These are phyloP conservation scores for Lepidium africanum DNA, from an alignment of 345 rosid genomes.

Conservation along the genomic window DNA sequence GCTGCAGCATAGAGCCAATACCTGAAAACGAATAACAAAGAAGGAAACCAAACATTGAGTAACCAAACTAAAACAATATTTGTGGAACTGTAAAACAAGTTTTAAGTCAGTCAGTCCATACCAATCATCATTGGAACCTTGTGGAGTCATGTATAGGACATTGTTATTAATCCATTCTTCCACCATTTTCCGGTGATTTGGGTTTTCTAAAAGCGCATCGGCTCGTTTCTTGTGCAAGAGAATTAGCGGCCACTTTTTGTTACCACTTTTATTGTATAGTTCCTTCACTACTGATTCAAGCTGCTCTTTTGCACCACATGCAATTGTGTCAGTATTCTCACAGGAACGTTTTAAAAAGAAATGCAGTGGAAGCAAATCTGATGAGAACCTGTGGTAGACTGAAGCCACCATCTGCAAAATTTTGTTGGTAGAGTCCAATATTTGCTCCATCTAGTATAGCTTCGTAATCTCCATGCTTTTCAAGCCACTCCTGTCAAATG, in stretches of 20 bases:
- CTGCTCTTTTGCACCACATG: conserved; percentile 55
- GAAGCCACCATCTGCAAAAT: conserved; percentile 81
- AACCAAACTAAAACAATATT: neutral
- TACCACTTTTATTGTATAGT: conserved; percentile 39
- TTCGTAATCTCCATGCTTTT: conserved; percentile 47
- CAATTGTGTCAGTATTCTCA: neutral
- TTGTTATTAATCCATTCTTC: conserved; percentile 64
- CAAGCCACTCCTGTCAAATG: conserved; percentile 71
- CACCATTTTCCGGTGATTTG: conserved; percentile 42
- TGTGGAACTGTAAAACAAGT: neutral
- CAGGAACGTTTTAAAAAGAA: neutral
- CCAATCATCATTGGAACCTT: conserved; percentile 96
- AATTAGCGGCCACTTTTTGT: conserved; percentile 63
- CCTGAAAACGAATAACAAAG: conserved; percentile 25
- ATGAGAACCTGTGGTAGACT: conserved; percentile 66
- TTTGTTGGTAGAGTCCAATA: conserved; percentile 83
- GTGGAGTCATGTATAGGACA: conserved; percentile 64
- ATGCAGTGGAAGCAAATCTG: too few relatives aligned
- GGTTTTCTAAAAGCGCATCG: conserved; percentile 47
- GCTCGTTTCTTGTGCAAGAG: conserved; percentile 71
- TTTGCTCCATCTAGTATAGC: conserved; percentile 93
- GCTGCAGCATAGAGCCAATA: conserved; percentile 88
- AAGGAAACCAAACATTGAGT: neutral
- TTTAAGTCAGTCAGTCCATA: conserved; percentile 12
- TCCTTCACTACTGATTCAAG: conserved; percentile 75